phyloP scores from a whole-genome alignment of 108 stramenopile genomes.

The Heterococcus sp. region DNA sequence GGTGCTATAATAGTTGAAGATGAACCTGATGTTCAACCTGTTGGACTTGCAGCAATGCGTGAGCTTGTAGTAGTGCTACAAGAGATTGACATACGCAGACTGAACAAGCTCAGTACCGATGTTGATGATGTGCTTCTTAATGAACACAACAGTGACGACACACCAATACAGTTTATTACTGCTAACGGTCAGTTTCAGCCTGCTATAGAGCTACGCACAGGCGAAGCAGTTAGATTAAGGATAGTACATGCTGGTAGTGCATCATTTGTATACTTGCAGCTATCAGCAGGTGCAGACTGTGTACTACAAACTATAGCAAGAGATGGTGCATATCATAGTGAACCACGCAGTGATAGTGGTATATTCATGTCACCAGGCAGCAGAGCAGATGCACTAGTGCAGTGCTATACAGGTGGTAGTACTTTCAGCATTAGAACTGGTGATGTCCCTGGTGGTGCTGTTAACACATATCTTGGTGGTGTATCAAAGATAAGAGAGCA shows the following conservation, averaged over 20 bases:
- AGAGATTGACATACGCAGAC: slow-evolving; percentile 1
- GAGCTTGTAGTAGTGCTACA: slow-evolving; percentile 13
- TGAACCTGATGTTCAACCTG: slow-evolving; percentile 5
- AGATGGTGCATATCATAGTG: slow-evolving; percentile 15
- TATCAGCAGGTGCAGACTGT: neutral
- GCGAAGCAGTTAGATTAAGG: slow-evolving; percentile 35
- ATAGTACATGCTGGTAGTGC: slow-evolving; percentile 21
- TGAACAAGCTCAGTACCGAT: neutral
- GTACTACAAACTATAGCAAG: slow-evolving; percentile 15
- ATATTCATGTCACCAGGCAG: slow-evolving; percentile 16
- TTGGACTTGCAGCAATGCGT: slow-evolving; percentile 13
- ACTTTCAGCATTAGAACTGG: slow-evolving; percentile 1
- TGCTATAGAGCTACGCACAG: slow-evolving; percentile 1
- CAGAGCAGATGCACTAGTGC: slow-evolving; percentile 13
- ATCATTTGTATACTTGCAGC: neutral
- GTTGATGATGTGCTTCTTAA: neutral
- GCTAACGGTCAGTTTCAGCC: slow-evolving; percentile 44
- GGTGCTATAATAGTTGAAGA: slow-evolving; percentile 34
- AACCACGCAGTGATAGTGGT: neutral
- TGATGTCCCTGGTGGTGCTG: neutral
- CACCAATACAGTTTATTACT: slow-evolving; percentile 4
- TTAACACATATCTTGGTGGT: neutral
- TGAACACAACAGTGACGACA: slow-evolving; percentile 1
- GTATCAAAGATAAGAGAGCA: neutral
- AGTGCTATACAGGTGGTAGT: slow-evolving; percentile 3